phyloP scores from a whole-genome alignment of 345 rosid species.

The Eucalyptus decipiens region DNA sequence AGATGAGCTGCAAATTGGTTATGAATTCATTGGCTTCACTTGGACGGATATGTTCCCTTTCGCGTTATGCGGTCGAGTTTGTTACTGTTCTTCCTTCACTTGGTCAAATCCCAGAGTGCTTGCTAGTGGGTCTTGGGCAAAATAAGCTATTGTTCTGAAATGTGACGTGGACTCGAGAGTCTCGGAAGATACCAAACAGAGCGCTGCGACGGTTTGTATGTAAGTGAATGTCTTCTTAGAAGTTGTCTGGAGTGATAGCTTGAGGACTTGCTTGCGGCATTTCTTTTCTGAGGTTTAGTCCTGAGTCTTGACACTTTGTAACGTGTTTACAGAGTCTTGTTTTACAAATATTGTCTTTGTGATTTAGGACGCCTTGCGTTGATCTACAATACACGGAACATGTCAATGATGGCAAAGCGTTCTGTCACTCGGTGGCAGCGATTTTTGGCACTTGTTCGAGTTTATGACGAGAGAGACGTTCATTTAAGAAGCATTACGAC shows the following conservation, averaged over 20 bases:
- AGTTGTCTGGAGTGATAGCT: neutral
- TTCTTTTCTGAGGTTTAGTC: neutral
- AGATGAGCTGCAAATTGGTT: neutral
- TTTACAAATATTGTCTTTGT: neutral
- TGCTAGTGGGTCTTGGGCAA: neutral
- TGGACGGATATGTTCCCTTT: neutral
- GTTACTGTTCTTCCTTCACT: neutral
- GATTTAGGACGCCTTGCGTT: neutral
- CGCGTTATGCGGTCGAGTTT: neutral
- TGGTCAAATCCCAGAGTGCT: neutral
- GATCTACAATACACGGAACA: neutral
- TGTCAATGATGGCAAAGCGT: neutral
- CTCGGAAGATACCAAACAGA: neutral
- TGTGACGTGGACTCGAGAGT: neutral
- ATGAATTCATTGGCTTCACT: neutral
- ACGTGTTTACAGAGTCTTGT: neutral
- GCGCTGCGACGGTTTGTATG: neutral
- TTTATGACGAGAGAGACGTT: neutral
- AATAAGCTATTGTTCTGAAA: neutral
- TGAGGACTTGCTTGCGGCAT: neutral
- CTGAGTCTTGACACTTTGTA: neutral
- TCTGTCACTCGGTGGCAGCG: neutral
- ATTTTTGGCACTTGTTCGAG: neutral
- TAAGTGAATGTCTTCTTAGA: neutral
- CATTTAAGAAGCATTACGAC: neutral